A percentile compares a stretch with the other conserved stretches of the same genome.
These are phyloP conservation scores for Bolboschoenoplectus hybrid DNA, from an alignment of 202 grass and related monocot species.

Conservation along the genomic window DNA sequence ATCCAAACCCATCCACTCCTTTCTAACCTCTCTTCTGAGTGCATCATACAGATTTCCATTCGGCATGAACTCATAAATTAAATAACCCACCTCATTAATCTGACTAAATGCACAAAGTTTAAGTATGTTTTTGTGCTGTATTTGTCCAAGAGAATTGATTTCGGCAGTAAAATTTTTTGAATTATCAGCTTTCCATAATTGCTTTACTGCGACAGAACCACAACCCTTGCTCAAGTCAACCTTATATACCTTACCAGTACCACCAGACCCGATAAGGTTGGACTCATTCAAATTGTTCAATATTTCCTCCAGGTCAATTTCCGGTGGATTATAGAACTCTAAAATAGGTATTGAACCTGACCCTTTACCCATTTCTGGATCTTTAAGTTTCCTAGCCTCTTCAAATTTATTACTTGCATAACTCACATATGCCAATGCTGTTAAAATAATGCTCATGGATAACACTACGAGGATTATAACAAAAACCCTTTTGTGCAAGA, in stretches of 20 bases:
- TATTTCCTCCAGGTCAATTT: constrained; percentile 62
- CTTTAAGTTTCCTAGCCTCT: constrained; percentile 47
- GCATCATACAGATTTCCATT: constrained; percentile 82
- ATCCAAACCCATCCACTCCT: constrained; percentile 52
- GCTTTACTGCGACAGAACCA: constrained; percentile 68
- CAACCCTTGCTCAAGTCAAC: constrained; percentile 64
- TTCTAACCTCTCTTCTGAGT: constrained; percentile 59
- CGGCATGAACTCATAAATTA: constrained; percentile 67
- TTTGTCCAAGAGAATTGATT: constrained; percentile 57
- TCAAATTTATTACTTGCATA: constrained; percentile 81
- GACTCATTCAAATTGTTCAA: constrained; percentile 52
- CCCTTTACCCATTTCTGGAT: constrained; percentile 44
- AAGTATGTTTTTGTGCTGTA: constrained; percentile 75
- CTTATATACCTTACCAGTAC: constrained; percentile 65
- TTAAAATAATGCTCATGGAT: constrained; percentile 56
- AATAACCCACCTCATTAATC: constrained; percentile 49
- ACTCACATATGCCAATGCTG: constrained; percentile 56
- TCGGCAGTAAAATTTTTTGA: constrained; percentile 57
- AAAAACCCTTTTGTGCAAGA: constrained; percentile 44
- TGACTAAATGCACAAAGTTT: constrained; percentile 69
- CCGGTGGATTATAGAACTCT: constrained; percentile 57
- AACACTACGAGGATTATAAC: constrained; percentile 50
- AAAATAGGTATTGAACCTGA: constrained; percentile 61
- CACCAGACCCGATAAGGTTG: constrained; percentile 63
- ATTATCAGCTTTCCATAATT: constrained; percentile 57